Base-by-base conservation (phyloP, 1,139 yeast genomes). In the Debaryomyces fabryi region DNA sequence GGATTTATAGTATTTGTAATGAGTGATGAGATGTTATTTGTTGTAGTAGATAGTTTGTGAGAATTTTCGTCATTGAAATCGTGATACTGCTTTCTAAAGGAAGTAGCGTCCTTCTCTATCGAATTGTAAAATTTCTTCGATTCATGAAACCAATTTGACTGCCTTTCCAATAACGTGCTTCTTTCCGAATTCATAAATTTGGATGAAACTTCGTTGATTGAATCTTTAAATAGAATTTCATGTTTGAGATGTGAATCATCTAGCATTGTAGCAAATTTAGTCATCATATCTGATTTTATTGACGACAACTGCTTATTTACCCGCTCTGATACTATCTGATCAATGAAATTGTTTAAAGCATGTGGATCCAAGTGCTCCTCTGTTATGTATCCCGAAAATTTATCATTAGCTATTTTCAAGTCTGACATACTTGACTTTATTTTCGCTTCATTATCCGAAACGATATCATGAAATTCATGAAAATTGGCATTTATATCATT, bases 301-400 rank as follows among this genome's bases (percentile, higher is more conserved):
- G 43, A 24, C 6, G 46, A 7, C 13, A 54, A 29, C 18, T 46
- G 47, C 3, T 42, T 33, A 12, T 50, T 39, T 10, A 49, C 46
- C 33, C 42, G 50, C 25, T 46, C 47, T 20, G 45, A 38, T 4
- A 53, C 44, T 9, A 45, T 41, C 12, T 42, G 25, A n/a, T 52
- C 36, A 13, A 49, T 44, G 10, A 34, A 6, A 15, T 42, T 25
- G 6, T 39, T 38, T 20, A 46, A 33, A 13, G 13, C 25, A 20
- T 43, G 23, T 10, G 43, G 10, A 34, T 39, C 46, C 29, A 57
- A 53, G 43, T 58, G 58, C 23, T 53, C 55, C 10, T 47, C 52
- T 16, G 44, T 45, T 25, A 60, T 45, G 39, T 52, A 58, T 4
- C 54, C 55, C 38, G 59, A 52, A 25, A 60, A 54, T 32, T 54